A percentile compares a stretch with the other conserved stretches of the same genome.
Conservation (phyloP, 768 basidiomycete genomes). For the Podaxis mareebaensis region DNA sequence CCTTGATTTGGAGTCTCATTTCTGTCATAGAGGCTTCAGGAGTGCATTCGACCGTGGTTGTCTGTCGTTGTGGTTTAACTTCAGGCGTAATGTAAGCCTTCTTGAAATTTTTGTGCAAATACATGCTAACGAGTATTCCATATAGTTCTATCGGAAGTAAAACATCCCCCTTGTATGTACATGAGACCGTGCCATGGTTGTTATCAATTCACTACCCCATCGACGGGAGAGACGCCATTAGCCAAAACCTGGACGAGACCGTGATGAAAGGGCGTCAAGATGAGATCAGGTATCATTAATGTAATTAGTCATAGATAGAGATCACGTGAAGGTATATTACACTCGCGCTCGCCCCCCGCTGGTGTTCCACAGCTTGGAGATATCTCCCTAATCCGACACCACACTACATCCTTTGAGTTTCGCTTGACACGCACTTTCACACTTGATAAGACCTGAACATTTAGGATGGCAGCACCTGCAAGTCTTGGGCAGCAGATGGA, state of each 20-base stretch:
- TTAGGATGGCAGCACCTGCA: conserved; percentile 38
- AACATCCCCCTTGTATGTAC: conserved; percentile 2
- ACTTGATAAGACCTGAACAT: conserved; percentile 2
- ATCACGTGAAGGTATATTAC: conserved; percentile 23
- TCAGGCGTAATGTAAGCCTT: conserved; percentile 84
- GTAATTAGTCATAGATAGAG: conserved; percentile 16
- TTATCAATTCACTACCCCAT: not conserved
- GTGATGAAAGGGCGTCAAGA: not conserved
- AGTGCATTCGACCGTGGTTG: conserved; percentile 98
- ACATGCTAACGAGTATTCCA: conserved; percentile 17
- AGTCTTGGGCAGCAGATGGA: conserved; percentile 65
- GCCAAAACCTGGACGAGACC: not conserved
- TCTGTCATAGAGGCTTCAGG: conserved; percentile 75
- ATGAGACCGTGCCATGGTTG: not conserved
- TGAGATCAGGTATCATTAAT: too few species aligned
- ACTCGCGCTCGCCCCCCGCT: conserved; percentile 5
- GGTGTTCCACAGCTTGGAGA: conserved; percentile 4
- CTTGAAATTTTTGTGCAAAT: conserved; percentile 14
- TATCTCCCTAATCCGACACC: not conserved
- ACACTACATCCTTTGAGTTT: conserved; percentile 5
- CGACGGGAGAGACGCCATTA: not conserved
- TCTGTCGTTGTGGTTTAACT: conserved; percentile 94
- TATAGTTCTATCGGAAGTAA: conserved; percentile 82
- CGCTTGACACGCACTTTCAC: conserved; percentile 18
- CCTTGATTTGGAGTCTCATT: conserved; percentile 7